Base-by-base conservation (phyloP, 208 protist species). In the Acanthamoeba polyphaga region DNA sequence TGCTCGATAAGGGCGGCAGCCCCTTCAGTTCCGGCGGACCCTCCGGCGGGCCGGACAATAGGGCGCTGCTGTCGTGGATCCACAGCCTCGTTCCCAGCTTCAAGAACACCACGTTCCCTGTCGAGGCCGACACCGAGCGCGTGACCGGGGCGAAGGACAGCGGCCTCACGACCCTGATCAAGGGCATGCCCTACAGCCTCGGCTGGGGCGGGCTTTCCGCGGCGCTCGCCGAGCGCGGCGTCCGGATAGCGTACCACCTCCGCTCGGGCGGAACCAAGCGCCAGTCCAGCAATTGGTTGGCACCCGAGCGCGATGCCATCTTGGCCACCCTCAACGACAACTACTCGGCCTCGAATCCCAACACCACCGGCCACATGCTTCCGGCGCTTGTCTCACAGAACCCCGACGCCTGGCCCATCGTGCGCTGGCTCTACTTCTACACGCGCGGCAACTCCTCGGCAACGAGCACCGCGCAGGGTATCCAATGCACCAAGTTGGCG, bases 111-210 rank as follows among this genome's bases (percentile, higher is more conserved):
- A 27, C 27, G 68, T 80, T 80, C 72, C 72, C 72, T 10, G 38
- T 80, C 29, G 24, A 80, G 24, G 19, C 17, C 55, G 38, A 80
- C 72, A 80, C 15, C 72, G 29, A 9, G 19, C 72, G 72, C 15
- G 24, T 10, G 72, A 46, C 12, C 72, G 9, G 13, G 34, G 19
- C 72, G 34, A 5, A 12, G 8, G 34, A 62, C 24, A 38, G 24
- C 15, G 51, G 32, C 22, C 13, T 89, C 27, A 64, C 34, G 19
- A 46, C 2, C 53, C 2, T 29, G 51, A 19, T 89, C 38, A 53
- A 89, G 51, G 15, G 17, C 27, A 89, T 17, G n/a, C 46, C 38
- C 17, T 89, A 89, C 80, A 89, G 80, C 80, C 64, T 89, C 27
- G 80, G 80, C 34, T 89, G 53, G 51, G 32, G 27, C 27, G 80